A percentile compares a stretch with the other conserved stretches of the same genome.
These are phyloP conservation scores for Auriscalpium orientale DNA, from an alignment of 768 basidiomycete genomes.

Conservation along the genomic window DNA sequence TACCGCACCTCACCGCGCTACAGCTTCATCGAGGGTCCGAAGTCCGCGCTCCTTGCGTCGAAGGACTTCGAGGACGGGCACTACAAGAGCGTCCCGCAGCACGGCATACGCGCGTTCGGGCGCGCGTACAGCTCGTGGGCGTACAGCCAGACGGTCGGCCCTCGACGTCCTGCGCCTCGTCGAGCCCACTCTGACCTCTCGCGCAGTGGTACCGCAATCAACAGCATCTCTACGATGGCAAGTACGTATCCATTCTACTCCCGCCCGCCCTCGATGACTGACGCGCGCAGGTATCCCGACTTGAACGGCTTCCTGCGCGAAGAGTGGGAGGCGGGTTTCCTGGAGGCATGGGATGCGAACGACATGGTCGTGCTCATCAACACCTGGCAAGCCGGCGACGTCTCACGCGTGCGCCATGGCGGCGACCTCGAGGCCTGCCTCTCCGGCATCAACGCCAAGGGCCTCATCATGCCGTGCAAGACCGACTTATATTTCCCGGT, in stretches of 20 bases:
- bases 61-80: conserved; percentile 49
- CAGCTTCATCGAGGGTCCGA: conserved; percentile 55
- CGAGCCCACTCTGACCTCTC: background rate
- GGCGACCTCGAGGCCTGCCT: conserved; percentile 37
- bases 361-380: conserved; percentile 40
- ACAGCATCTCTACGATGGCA: conserved; percentile 34
- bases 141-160: conserved; percentile 44
- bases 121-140: conserved; percentile 53
- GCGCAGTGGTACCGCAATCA: conserved; percentile 49
- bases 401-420: conserved; percentile 36
- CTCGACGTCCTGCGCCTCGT: no score
- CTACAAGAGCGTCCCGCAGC: conserved; percentile 38
- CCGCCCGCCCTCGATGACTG: no score
- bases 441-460: conserved; percentile 37
- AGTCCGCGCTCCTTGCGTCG: conserved; percentile 44
- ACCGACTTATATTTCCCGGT: conserved; percentile 52
- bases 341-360: conserved; percentile 46
- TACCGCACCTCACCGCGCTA: background rate
- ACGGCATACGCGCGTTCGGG: conserved; percentile 48
- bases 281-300: conserved; percentile 32
- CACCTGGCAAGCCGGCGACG: conserved; percentile 45
- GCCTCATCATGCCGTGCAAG: conserved; percentile 48
- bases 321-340: conserved; percentile 39
- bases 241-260: conserved; percentile 20
- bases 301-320: conserved; percentile 41